A percentile compares a stretch with the other conserved stretches of the same genome.
phyloP scores from a whole-genome alignment of 305 asterid genomes.

The Plantago coronopus region DNA sequence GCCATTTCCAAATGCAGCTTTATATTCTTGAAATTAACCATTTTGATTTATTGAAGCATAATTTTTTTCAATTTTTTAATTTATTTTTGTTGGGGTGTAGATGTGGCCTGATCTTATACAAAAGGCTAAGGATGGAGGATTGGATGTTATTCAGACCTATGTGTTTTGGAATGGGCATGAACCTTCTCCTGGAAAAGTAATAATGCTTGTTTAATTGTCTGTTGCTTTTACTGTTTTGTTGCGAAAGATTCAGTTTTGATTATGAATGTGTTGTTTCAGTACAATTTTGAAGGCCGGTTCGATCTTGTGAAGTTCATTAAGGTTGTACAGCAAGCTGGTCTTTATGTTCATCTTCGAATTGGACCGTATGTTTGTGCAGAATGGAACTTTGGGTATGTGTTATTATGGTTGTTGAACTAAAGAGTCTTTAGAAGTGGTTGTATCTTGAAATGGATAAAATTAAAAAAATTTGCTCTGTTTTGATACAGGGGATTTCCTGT shows the following conservation, averaged over 20 bases:
- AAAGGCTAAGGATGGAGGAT: constrained; percentile 94
- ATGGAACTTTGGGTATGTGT: constrained; percentile 80
- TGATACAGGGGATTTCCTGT: constrained; percentile 85
- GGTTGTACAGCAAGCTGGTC: constrained; percentile 70
- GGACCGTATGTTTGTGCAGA: constrained; percentile 96
- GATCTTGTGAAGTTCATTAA: constrained; percentile 79
- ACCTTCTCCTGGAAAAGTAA: constrained; percentile 83
- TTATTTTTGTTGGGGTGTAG: constrained; percentile 30
- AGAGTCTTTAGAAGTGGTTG: background rate
- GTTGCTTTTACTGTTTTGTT: background rate
- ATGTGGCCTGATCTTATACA: constrained; percentile 94
- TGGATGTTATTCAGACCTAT: constrained; percentile 85
- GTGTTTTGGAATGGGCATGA: constrained; percentile 95
- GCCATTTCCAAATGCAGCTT: background rate
- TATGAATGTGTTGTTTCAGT: constrained; percentile 32
- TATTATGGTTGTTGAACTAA: no score
- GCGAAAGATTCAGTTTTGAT: background rate
- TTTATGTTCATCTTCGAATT: constrained; percentile 69
- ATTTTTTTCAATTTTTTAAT: no score
- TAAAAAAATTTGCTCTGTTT: constrained; percentile 11
- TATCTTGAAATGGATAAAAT: background rate
- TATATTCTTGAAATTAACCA: background rate
- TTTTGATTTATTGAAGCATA: constrained; percentile 12
- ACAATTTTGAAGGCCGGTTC: constrained; percentile 71
- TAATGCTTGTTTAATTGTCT: background rate